Evolutionary conservation across 2,329 filamentous ascomycete species (phyloP).

Genomic region (Pseudogymnoascus destructans): DNA sequence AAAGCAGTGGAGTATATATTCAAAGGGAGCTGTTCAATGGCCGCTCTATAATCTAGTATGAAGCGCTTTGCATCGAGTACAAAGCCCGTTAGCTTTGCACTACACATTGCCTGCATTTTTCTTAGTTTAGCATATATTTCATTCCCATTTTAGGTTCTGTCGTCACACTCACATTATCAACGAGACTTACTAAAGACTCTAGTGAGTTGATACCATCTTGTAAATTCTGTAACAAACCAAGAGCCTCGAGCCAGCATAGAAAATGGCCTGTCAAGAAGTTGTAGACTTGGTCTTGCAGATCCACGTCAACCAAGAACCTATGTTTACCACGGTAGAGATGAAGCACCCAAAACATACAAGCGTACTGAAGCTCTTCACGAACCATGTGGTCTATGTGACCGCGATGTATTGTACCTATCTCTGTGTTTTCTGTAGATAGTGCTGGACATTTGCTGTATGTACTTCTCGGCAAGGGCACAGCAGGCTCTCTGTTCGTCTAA

Average conservation of each 20-base stretch:
- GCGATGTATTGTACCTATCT: not conserved
- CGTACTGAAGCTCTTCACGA: constrained; percentile 20
- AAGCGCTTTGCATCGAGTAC: constrained; percentile 5
- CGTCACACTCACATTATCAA: constrained; percentile 6
- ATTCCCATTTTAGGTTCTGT: not conserved
- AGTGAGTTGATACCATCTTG: constrained; percentile 13
- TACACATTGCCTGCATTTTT: not conserved
- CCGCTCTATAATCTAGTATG: not conserved
- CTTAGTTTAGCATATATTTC: not conserved
- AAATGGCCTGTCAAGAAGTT: constrained; percentile 18
- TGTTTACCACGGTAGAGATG: constrained; percentile 17
- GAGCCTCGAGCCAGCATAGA: constrained; percentile 23
- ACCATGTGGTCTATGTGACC: not conserved
- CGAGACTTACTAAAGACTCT: constrained; percentile 12
- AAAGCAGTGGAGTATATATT: constrained; percentile 25
- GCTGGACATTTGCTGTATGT: constrained; percentile 28
- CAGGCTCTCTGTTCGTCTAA: not conserved
- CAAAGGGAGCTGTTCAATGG: constrained; percentile 20
- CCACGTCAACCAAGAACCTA: not conserved
- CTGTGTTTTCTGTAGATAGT: not conserved
- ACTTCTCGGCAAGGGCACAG: constrained; percentile 26
- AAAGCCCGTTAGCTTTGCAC: not conserved
- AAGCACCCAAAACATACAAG: constrained; percentile 27
- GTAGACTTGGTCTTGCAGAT: constrained; percentile 5
- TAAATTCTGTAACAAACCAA: constrained; percentile 16